phyloP scores from a whole-genome alignment of 2,329 filamentous ascomycete genomes.

The Stemphylium beticola region DNA sequence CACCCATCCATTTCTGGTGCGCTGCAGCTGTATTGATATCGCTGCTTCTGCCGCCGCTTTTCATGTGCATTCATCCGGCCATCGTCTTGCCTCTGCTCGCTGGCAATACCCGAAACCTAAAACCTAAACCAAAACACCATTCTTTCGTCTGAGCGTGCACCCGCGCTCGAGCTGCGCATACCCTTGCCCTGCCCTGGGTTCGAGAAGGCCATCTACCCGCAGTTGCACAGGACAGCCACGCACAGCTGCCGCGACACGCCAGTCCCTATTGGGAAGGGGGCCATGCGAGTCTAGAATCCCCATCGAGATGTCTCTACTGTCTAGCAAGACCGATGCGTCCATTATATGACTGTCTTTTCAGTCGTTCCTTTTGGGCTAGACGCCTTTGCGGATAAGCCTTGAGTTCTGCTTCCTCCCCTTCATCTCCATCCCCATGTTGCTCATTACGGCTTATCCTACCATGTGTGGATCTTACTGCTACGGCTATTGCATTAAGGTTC shows the following conservation, averaged over 20 bases:
- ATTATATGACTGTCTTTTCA: background rate
- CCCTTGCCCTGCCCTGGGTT: too few species aligned
- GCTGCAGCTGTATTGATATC: background rate
- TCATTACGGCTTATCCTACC: background rate
- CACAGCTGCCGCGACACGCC: conserved; percentile 8
- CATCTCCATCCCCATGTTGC: background rate
- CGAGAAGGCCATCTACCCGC: background rate
- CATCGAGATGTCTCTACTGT: background rate
- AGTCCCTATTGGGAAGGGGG: background rate
- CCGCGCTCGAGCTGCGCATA: too few species aligned
- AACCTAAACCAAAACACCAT: background rate
- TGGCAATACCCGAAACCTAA: background rate
- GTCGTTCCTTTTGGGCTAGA: conserved; percentile 1
- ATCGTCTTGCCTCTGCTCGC: background rate
- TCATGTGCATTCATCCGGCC: background rate
- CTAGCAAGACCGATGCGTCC: background rate
- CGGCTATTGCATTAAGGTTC: background rate
- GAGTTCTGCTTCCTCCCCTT: background rate
- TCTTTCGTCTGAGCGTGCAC: too few species aligned
- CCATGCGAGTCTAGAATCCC: conserved; percentile 9
- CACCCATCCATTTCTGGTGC: background rate
- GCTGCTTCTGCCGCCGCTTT: too few species aligned
- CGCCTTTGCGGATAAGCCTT: background rate
- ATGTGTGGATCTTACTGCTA: background rate
- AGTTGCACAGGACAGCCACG: conserved; percentile 3